Base-by-base conservation (phyloP, 2,329 filamentous ascomycete species). In the Ophiostoma himal-ulmi region DNA sequence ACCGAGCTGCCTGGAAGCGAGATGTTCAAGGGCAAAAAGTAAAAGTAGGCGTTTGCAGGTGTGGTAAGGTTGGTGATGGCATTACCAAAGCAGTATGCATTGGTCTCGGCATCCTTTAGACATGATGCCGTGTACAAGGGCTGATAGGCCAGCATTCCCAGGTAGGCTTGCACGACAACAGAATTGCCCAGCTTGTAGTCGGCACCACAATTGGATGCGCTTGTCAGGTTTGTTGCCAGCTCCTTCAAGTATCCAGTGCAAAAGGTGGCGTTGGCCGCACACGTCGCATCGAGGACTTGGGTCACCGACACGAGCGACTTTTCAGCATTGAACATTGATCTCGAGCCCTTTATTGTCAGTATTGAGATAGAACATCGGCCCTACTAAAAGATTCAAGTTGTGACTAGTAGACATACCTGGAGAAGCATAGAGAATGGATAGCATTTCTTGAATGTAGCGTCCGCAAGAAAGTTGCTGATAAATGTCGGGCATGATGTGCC, bases 91-190 rank as follows among this genome's bases (percentile, higher is more conserved):
- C 88, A 90, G 82, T 94, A 97, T 74, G 88, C 85, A 68, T 83
- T 83, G 0, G 88, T 88, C 0, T 82, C 79, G 0, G 86, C 83
- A 77, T 92, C 87, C 72, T 87, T 88, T 26, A 96, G 84, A 77
- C 95, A 99, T 7, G 90, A 90, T 3, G 93, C 92, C 67, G 87
- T 84, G 81, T 94, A 96, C 39, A 97, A 81, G 37, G 90, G 85
- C 73, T 89, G 83, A 80, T 97, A 99, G 64, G 92, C 86, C 30
- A 88, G 79, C 75, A 98, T 85, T 66, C 92, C 93, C 60, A 86
- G 82, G 77, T 93, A 92, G 4, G 93, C 91, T 78, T 92, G 85
- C 66, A 88, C 78, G 67, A 97, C 91, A 66, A 90, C 80, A 0
- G 88, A 86, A 75, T 95, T 93, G 71, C 88, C 82, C 41, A 82